Evolutionary conservation across 2,329 filamentous ascomycete species (phyloP), one percentile per base, ranked within the genome.

Genomic region (Bipolaris cookei): DNA sequence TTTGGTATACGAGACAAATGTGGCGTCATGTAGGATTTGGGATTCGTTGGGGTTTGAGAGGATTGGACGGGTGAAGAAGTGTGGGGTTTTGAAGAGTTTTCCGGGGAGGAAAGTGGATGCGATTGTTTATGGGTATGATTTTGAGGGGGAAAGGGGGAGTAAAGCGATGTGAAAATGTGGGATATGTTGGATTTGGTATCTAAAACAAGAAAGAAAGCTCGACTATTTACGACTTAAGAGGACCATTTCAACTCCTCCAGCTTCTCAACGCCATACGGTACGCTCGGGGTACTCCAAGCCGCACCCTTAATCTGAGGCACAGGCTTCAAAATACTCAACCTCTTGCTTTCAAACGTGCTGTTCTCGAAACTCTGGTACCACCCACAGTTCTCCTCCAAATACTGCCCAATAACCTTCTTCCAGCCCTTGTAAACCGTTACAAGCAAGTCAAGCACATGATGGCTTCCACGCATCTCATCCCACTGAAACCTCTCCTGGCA

Each of bases 281-380:
- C n/a, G 30, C 42, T 44, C 2, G 42, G 42, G 0, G 25, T 18
- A 18, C 42, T 44, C 42, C 42, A 44, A 44, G 42, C 25, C 16
- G 42, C 42, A 18, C 42, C 25, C 23, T 30, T 32, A 8, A 44
- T 44, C 23, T 44, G 42, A 16, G 42, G 42, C 8, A 44, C 25
- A 3, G 42, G 42, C 42, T 44, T 44, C 25, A 44, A 7, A 11
- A 44, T 30, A 7, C 42, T 44, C 42, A 44, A 32, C 25, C n/a
- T 30, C 42, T 44, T 44, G n/a, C 42, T 28, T 2, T 13, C 42
- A 20, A 32, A 44, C 2, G 42, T n/a, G 25, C 42, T 44, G 23
- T 44, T 44, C 25, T 44, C 42, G 7, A 44, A 44, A 11, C 42
- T 32, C 25, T 44, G 42, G 42, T 44, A 44, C 42, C 42, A 44